Conservation (phyloP, 805 yeast genomes). For the Sugiyamaella mastotermitis region DNA sequence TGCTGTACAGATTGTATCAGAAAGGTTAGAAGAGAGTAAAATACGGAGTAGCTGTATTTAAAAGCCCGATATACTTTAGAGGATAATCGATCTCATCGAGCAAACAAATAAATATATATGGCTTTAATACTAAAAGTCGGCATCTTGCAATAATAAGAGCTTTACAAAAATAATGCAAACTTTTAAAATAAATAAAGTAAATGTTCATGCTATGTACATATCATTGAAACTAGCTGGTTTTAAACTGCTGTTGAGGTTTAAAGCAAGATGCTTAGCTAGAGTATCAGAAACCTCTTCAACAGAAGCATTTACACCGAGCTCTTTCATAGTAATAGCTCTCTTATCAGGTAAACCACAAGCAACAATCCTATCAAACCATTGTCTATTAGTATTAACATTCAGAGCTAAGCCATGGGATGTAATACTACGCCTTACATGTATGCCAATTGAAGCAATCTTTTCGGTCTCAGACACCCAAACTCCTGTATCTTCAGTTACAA, state of each 20-base stretch:
- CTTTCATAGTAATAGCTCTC: slow-evolving; percentile 47
- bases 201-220: no score
- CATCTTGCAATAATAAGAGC: no score
- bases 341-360: slow-evolving; percentile 81
- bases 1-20: no score
- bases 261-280: slow-evolving; percentile 42
- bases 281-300: slow-evolving; percentile 37
- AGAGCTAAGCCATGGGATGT: slow-evolving; percentile 88
- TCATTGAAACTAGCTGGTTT: no score
- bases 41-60: no score
- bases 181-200: no score
- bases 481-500: slow-evolving; percentile 69
- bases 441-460: slow-evolving; percentile 86
- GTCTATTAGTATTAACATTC: slow-evolving; percentile 68
- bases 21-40: no score
- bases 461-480: slow-evolving; percentile 63
- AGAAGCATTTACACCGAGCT: slow-evolving; percentile 22
- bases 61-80: no score
- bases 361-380: slow-evolving; percentile 60
- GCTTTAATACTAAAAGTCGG: no score
- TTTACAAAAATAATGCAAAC: no score
- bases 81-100: no score
- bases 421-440: slow-evolving; percentile 74
- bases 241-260: slow-evolving; percentile 27
- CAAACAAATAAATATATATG: no score